Conservation (phyloP, 106 monocot species). For the Narthecium ossifragum region DNA sequence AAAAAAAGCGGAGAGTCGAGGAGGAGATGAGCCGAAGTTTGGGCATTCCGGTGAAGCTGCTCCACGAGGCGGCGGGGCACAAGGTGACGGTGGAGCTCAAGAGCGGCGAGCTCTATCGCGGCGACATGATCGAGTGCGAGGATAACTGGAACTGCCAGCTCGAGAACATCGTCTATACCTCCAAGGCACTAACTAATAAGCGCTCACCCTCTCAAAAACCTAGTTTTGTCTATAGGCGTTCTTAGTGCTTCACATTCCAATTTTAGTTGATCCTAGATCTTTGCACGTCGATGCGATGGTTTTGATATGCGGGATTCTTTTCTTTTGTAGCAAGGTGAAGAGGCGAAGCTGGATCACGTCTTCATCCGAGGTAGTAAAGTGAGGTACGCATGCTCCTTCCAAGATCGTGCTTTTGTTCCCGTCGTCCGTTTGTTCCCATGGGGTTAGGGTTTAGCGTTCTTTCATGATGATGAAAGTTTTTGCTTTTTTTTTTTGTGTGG, state of each 20-base stretch:
- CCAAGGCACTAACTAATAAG: too few species aligned
- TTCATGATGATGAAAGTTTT: neutral
- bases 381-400: slow-evolving; percentile 21
- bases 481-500: neutral
- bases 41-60: slow-evolving; percentile 77
- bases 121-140: slow-evolving; percentile 79
- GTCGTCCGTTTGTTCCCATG: too few species aligned
- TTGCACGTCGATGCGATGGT: too few species aligned
- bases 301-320: too few species aligned
- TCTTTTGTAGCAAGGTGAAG: slow-evolving; percentile 60
- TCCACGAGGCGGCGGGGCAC: slow-evolving; percentile 71
- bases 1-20: neutral
- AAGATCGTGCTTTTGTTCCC: neutral
- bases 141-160: slow-evolving; percentile 85
- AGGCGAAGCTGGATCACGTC: slow-evolving; percentile 81
- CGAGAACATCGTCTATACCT: slow-evolving; percentile 59
- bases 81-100: slow-evolving; percentile 68
- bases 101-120: slow-evolving; percentile 69
- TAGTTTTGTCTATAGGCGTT: too few species aligned
- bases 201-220: too few species aligned
- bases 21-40: slow-evolving; percentile 54
- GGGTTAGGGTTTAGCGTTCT: neutral
- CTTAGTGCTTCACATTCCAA: too few species aligned
- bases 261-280: too few species aligned
- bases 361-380: slow-evolving; percentile 91